A percentile compares a stretch with the other conserved stretches of the same genome.
phyloP scores from a whole-genome alignment of 441 rosid genomes.

The Raphanus hybrid region DNA sequence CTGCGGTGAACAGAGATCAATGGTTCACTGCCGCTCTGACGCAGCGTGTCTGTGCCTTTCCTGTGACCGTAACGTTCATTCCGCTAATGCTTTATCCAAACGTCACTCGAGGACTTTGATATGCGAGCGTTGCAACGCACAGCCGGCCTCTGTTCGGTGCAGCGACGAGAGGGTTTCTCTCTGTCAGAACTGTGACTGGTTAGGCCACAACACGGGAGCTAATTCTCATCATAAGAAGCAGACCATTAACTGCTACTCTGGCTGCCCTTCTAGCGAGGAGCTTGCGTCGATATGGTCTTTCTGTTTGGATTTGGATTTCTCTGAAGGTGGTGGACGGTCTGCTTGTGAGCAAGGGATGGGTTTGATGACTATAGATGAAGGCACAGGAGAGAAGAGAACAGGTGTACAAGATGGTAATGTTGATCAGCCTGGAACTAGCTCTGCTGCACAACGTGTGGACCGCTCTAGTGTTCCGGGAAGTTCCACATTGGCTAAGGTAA shows the following conservation, averaged over 20 bases:
- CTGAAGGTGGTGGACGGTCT: constrained; percentile 57
- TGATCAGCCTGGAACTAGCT: constrained; percentile 56
- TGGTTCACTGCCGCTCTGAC: constrained; percentile 91
- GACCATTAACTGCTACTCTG: constrained; percentile 75
- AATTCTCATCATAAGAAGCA: constrained; percentile 71
- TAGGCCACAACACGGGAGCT: constrained; percentile 56
- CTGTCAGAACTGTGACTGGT: constrained; percentile 96
- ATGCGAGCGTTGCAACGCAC: constrained; percentile 82
- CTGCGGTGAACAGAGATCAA: constrained; percentile 84
- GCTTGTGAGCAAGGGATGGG: constrained; percentile 76
- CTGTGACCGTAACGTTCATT: constrained; percentile 89
- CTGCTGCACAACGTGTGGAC: constrained; percentile 48
- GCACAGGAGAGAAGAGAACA: constrained; percentile 21
- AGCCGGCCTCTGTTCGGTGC: constrained; percentile 79
- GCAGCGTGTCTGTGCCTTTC: constrained; percentile 90
- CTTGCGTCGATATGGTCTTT: constrained; percentile 90
- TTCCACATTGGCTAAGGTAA: constrained; percentile 68
- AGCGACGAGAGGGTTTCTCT: constrained; percentile 68
- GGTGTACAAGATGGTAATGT: constrained; percentile 19
- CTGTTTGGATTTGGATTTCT: constrained; percentile 48
- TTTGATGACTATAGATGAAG: constrained; percentile 77
- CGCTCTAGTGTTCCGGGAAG: constrained; percentile 52
- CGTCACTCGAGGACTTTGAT: constrained; percentile 85
- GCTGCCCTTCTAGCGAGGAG: constrained; percentile 90
- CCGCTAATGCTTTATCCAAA: constrained; percentile 84